These are phyloP conservation scores for Aspergillaceae sp. DNA, from an alignment of 2,329 filamentous ascomycete genomes.

Conservation along the genomic window DNA sequence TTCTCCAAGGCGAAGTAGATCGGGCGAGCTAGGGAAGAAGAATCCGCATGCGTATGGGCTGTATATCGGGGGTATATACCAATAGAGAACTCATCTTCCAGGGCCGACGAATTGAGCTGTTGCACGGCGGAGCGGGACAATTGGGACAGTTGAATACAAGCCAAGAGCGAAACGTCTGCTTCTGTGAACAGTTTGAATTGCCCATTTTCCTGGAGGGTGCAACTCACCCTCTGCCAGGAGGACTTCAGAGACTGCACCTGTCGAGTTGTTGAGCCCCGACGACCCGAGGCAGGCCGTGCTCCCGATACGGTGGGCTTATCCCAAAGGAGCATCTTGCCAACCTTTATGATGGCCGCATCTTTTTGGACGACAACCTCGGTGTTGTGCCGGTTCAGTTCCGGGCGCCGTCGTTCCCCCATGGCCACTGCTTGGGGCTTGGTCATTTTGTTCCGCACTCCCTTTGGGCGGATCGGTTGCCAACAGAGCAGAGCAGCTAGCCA, in stretches of 20 bases:
- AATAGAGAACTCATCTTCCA: conserved; percentile 89
- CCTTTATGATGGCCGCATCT: conserved; percentile 82
- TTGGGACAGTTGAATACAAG: conserved; percentile 78
- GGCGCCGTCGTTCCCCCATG: conserved; percentile 35
- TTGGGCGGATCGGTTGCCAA: conserved; percentile 44
- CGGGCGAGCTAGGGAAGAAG: conserved; percentile 70
- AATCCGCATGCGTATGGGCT: conserved; percentile 51
- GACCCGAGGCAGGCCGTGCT: conserved; percentile 24
- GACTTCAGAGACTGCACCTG: conserved; percentile 50
- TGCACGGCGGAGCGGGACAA: conserved; percentile 86
- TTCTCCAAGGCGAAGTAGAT: conserved; percentile 83
- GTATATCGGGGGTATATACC: conserved; percentile 93
- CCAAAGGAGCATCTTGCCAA: conserved; percentile 85
- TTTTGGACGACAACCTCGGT: conserved; percentile 49
- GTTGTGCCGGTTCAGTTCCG: conserved; percentile 34
- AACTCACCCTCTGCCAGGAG: conserved; percentile 84
- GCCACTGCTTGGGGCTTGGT: conserved; percentile 40
- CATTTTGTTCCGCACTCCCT: conserved; percentile 43
- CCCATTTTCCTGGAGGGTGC: conserved; percentile 88
- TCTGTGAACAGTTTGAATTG: conserved; percentile 87
- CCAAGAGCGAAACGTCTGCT: conserved; percentile 69
- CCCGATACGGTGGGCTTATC: conserved; percentile 58
- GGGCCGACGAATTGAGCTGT: conserved; percentile 76
- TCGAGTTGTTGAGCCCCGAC: conserved; percentile 45
- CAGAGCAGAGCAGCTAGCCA: conserved; percentile 45